A percentile compares a stretch with the other conserved stretches of the same genome.
Evolutionary conservation across 108 stramenopile species (phyloP).

Genomic region (Skeletonema costatum): DNA sequence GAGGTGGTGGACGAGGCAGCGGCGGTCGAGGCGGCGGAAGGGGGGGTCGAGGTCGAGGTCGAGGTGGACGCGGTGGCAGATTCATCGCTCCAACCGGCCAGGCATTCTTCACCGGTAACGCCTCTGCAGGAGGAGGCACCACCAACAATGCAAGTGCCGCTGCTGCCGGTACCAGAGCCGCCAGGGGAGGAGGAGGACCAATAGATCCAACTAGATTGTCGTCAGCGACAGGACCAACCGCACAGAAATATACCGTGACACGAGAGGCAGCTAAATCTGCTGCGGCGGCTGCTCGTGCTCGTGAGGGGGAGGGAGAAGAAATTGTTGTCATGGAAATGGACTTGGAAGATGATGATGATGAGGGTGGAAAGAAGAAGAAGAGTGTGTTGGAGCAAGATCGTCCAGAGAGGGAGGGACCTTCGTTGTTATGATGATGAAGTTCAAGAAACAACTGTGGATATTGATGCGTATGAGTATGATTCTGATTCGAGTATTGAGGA

Average conservation of each 20-base stretch:
- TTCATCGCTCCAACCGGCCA: constrained; percentile 65
- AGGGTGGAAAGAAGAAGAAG: constrained; percentile 15
- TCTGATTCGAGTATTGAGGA: constrained; percentile 82
- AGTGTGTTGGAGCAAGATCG: constrained; percentile 6
- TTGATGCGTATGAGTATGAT: constrained; percentile 69
- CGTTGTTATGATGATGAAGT: constrained; percentile 34
- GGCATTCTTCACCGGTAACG: constrained; percentile 75
- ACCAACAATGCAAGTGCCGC: constrained; percentile 15
- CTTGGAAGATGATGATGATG: constrained; percentile 45
- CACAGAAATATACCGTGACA: not conserved
- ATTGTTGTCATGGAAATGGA: constrained; percentile 75
- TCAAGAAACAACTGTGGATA: constrained; percentile 14
- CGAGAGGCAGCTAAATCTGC: constrained; percentile 33
- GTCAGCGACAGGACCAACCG: not conserved
- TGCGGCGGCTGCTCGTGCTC: constrained; percentile 36
- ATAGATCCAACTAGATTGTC: not conserved
- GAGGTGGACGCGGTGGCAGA: constrained; percentile 55
- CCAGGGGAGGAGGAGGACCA: constrained; percentile 2
- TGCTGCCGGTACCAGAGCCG: constrained; percentile 18
- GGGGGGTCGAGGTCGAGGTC: constrained; percentile 19
- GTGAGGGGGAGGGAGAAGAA: constrained; percentile 69
- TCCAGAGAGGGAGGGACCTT: constrained; percentile 18
- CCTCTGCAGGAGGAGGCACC: not conserved
- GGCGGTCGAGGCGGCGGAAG: constrained; percentile 41
- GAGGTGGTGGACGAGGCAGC: constrained; percentile 38